phyloP scores from a whole-genome alignment of 129 eudicot genomes.

The Flaveria ramosissima region DNA sequence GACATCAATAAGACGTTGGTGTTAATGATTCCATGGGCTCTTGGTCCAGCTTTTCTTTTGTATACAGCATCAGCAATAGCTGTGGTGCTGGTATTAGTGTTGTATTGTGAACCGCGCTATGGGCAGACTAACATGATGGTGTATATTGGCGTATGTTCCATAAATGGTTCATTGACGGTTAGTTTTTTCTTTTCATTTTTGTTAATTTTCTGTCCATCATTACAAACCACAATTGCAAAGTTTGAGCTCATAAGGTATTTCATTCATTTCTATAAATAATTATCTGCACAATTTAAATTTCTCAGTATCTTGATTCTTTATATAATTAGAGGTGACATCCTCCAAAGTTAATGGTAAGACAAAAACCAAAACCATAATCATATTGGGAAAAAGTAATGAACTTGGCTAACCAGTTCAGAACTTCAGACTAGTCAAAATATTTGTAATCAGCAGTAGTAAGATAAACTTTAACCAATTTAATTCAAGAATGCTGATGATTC shows the following conservation, averaged over 20 bases:
- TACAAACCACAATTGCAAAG: not conserved
- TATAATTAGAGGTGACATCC: not conserved
- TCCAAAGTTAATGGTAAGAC: not conserved
- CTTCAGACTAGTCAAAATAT: not conserved
- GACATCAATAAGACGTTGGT: not conserved
- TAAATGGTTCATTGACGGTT: slow-evolving; percentile 90
- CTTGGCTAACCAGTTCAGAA: slow-evolving; percentile 9
- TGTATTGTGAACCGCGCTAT: slow-evolving; percentile 82
- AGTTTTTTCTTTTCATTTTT: slow-evolving; percentile 30
- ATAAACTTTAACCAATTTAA: not conserved
- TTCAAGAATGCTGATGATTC: not conserved
- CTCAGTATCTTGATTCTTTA: not conserved
- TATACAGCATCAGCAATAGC: slow-evolving; percentile 82
- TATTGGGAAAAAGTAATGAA: not conserved
- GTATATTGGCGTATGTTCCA: slow-evolving; percentile 87
- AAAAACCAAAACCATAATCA: not conserved
- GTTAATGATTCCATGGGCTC: slow-evolving; percentile 9
- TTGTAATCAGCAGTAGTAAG: slow-evolving; percentile 1
- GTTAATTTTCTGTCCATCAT: slow-evolving; percentile 9
- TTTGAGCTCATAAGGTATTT: not conserved
- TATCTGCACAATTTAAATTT: not conserved
- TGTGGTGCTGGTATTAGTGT: slow-evolving; percentile 70
- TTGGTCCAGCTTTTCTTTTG: slow-evolving; percentile 75
- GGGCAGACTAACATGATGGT: slow-evolving; percentile 90
- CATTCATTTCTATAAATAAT: slow-evolving; percentile 14